A percentile compares a stretch with the other conserved stretches of the same genome.
Evolutionary conservation across 495 filamentous ascomycete species (phyloP).

Genomic region (Bacidia gigantensis): DNA sequence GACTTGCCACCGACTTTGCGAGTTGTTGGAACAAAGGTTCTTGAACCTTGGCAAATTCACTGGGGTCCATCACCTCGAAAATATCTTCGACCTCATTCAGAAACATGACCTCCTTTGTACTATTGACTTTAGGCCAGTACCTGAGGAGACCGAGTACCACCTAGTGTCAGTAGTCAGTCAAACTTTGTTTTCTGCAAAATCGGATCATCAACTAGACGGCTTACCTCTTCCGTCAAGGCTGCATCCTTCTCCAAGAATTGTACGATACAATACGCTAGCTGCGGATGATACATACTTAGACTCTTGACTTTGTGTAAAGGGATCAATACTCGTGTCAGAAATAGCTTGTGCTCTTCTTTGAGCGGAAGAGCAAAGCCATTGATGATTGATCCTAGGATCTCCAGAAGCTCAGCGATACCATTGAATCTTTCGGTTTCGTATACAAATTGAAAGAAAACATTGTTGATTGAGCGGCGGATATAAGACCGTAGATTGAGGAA

Average conservation of each 20-base stretch:
- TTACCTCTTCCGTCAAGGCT: slow-evolving; percentile 87
- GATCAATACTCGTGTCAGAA: slow-evolving; percentile 83
- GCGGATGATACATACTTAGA: slow-evolving; percentile 98
- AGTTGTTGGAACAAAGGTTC: slow-evolving; percentile 94
- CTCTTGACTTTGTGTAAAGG: slow-evolving; percentile 97
- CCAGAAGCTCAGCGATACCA: slow-evolving; percentile 89
- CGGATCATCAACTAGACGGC: slow-evolving; percentile 1
- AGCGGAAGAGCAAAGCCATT: slow-evolving; percentile 95
- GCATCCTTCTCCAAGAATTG: slow-evolving; percentile 99
- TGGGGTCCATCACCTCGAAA: slow-evolving; percentile 99
- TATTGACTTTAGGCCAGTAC: slow-evolving; percentile 99
- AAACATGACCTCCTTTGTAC: slow-evolving; percentile 99
- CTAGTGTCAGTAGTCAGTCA: slow-evolving; percentile 26
- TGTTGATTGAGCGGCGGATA: slow-evolving; percentile 97
- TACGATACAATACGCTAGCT: slow-evolving; percentile 97
- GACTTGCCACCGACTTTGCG: slow-evolving; percentile 94
- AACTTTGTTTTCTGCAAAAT: slow-evolving; percentile 6
- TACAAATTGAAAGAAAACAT: slow-evolving; percentile 99
- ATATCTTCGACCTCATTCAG: slow-evolving; percentile 99
- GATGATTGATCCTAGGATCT: slow-evolving; percentile 97
- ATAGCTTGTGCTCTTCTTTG: slow-evolving; percentile 98
- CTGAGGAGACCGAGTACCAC: slow-evolving; percentile 88
- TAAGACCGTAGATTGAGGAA: slow-evolving; percentile 96
- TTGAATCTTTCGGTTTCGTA: slow-evolving; percentile 99
- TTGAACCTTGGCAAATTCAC: slow-evolving; percentile 97